These are phyloP conservation scores for Lentinula boryana DNA, from an alignment of 768 basidiomycete species.

Conservation along the genomic window DNA sequence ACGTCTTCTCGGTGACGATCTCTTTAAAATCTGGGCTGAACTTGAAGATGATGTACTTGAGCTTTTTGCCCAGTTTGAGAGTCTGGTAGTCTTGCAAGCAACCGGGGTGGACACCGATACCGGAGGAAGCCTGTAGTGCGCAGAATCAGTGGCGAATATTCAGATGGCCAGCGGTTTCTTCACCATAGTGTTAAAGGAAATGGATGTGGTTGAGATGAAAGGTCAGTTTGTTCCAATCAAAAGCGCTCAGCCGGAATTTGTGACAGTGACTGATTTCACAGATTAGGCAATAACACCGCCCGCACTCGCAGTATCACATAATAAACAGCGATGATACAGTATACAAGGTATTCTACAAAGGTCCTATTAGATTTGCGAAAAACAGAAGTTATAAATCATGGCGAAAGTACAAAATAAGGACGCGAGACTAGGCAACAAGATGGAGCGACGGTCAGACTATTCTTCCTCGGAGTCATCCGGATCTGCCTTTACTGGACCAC, in stretches of 20 bases:
- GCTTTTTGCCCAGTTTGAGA: slow-evolving; percentile 71
- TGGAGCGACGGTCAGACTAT: neutral
- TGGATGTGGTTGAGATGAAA: slow-evolving; percentile 4
- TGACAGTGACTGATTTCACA: neutral
- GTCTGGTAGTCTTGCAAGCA: slow-evolving; percentile 60
- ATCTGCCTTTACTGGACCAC: neutral
- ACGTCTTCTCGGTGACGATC: slow-evolving; percentile 73
- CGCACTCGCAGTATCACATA: too few species aligned
- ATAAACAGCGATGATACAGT: neutral
- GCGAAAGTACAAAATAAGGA: too few species aligned
- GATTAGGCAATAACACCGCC: neutral
- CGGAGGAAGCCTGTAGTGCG: slow-evolving; percentile 54
- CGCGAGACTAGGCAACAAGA: neutral
- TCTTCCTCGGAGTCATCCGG: neutral
- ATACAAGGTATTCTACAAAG: neutral
- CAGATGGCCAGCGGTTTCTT: too few species aligned
- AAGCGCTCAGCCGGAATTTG: neutral
- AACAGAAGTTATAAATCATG: neutral
- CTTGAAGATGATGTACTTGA: slow-evolving; percentile 80
- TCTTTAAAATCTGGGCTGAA: slow-evolving; percentile 58
- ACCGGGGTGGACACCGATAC: slow-evolving; percentile 49
- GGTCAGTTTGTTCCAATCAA: neutral
- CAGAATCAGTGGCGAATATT: neutral
- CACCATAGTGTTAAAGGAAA: slow-evolving; percentile 2
- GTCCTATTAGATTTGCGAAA: neutral